Base-by-base conservation (phyloP, 176 grass and related monocot genomes). In the Rhipidocladum racemiflorum region DNA sequence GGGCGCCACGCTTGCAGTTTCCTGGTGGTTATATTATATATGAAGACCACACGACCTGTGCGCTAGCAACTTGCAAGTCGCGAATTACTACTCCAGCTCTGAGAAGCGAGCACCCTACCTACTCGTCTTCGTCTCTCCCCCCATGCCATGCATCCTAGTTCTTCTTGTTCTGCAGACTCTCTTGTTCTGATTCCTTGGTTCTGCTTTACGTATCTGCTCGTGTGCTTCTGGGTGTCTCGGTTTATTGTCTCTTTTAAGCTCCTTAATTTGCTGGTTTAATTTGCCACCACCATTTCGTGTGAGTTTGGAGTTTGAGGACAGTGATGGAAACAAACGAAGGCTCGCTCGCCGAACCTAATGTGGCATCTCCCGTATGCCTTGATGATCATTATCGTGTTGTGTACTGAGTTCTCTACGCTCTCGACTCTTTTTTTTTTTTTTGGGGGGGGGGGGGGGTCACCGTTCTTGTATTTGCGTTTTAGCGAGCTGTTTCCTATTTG, bases 261-360 rank as follows among this genome's bases (percentile, higher is more conserved):
- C 25, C 25, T 46, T n/a, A n/a, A n/a, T n/a, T 43, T 51, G 1
- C 13, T 21, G 9, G 20, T 53, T 78, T 60, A 10, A 29, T 61
- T 85, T 61, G 3, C 3, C 6, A 39, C 0, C 7, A 10, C 6
- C 16, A 11, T 63, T 24, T 61, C 23, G 4, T 23, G 1, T 66
- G 59, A 20, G 7, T 28, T 72, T 38, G 76, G 82, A 85, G 3
- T 34, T 34, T 34, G 32, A 34, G 87, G 13, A 85, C 82, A 20
- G 12, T 81, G 87, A 89, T 85, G 87, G 69, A 75, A 80, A 89
- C 55, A 80, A 69, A 34, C 51, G 42, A 89, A 54, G 87, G 87
- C 81, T 89, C 82, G 76, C 82, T 89, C 82, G 87, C 82, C 76
- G 87, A 89, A 80, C 87, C 50, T 85, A 89, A 80, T 35, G 34